Evolutionary conservation across 345 rosid genomes (phyloP).

Genomic region (Hypericum perforatum): DNA sequence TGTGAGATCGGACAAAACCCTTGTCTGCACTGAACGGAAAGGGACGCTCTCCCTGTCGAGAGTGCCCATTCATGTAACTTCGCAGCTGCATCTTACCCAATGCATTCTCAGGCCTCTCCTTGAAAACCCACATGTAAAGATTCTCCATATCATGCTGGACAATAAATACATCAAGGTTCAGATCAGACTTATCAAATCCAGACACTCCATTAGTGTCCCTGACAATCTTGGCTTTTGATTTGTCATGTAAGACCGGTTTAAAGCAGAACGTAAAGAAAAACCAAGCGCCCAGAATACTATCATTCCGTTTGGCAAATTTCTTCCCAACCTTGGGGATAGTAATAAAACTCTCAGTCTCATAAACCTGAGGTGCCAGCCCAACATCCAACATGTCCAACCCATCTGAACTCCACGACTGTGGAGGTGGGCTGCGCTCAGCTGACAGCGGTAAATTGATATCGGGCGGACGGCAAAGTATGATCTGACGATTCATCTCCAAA

Average conservation of each 20-base stretch:
- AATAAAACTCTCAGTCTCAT: slow-evolving; percentile 11
- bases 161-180: slow-evolving; percentile 16
- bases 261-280: slow-evolving; percentile 21
- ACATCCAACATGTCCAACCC: slow-evolving; percentile 18
- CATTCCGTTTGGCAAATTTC: slow-evolving; percentile 18
- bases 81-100: slow-evolving; percentile 24
- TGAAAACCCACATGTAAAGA: slow-evolving; percentile 24
- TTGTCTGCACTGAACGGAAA: slow-evolving; percentile 18
- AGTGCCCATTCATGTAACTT: slow-evolving; percentile 26
- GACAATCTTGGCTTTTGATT: slow-evolving; percentile 14
- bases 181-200: slow-evolving; percentile 18
- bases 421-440: slow-evolving; percentile 21
- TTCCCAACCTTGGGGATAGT: slow-evolving; percentile 12
- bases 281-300: slow-evolving; percentile 23
- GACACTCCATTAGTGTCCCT: slow-evolving; percentile 17
- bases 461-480: slow-evolving; percentile 14
- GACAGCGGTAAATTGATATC: slow-evolving; percentile 21
- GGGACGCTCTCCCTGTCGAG: slow-evolving; percentile 25
- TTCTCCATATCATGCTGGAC: slow-evolving; percentile 28
- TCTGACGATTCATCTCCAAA: slow-evolving; percentile 15
- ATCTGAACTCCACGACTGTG: slow-evolving; percentile 11
- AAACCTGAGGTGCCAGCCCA: slow-evolving; percentile 10
- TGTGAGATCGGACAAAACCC: slow-evolving; percentile 20
- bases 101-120: slow-evolving; percentile 26
- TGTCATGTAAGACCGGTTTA: slow-evolving; percentile 19